Base-by-base conservation (phyloP, 257 asterid genomes). In the Nicotiana otophora region DNA sequence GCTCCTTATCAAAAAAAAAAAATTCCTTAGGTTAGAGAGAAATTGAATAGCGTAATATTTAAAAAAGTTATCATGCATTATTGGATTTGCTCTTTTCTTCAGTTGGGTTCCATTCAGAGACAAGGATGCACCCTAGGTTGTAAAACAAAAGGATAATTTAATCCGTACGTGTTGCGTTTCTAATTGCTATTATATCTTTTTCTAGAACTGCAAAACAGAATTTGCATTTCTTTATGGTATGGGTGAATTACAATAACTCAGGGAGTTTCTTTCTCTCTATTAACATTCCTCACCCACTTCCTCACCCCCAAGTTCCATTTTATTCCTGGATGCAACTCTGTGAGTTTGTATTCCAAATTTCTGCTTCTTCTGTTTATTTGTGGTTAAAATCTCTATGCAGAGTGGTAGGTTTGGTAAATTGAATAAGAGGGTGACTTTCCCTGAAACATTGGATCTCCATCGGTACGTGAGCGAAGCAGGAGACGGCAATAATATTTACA, bases 381-480 rank as follows among this genome's bases (percentile, higher is more conserved):
- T 75, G 80, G 30, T 62, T 28, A 15, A 14, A 48, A 75, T 51
- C 17, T 51, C 46, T 75, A 26, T 88, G 88, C 92, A 96, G 99
- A 93, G 97, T 88, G 99, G 99, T 72, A 91, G 98, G 81, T 96
- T 94, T 86, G 99, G 99, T 80, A 96, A 96, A 84, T 94, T 96
- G 61, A 96, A 96, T 82, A 96, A 96, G 92, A 93, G 96, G 91
- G 97, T 96, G 82, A 90, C 90, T 77, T 96, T 96, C 88, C 99
- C 99, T 0, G 98, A 92, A 91, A 90, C 86, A 1, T 84, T 96
- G 84, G 90, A 94, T 87, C 98, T 96, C 82, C 89, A 86, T 78
- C 91, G 92, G 31, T 96, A 93, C 93, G 90, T 93, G 95, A 92
- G 92, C 82, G 93, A 91, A 78, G 51, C 85, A 69, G 97, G 88